Evolutionary conservation across 2,329 filamentous ascomycete species (phyloP).

Genomic region (Sphaerulina musiva): DNA sequence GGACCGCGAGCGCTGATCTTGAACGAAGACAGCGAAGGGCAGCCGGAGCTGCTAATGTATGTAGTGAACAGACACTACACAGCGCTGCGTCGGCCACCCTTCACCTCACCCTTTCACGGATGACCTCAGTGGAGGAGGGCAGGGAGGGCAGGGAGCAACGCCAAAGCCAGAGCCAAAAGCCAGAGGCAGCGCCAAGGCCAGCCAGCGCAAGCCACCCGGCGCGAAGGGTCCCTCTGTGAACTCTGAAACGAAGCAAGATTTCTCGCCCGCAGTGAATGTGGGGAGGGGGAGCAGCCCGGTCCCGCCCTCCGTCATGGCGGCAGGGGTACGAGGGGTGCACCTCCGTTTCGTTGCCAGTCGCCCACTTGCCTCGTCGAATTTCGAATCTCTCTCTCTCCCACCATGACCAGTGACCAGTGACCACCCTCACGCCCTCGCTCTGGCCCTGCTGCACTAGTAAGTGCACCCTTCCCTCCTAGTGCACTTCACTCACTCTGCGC

Average conservation of each 20-base stretch:
- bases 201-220: constrained; percentile 5
- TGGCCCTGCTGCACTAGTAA: too few species aligned
- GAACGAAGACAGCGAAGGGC: constrained; percentile 8
- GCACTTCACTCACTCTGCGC: too few species aligned
- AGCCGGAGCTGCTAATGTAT: not conserved
- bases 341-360: not conserved
- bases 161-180: not conserved
- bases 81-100: not conserved
- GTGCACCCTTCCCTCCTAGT: too few species aligned
- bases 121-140: constrained; percentile 8
- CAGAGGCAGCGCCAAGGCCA: not conserved
- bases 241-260: not conserved
- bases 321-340: constrained; percentile 1
- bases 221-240: not conserved
- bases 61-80: not conserved
- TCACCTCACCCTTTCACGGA: constrained; percentile 1
- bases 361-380: not conserved
- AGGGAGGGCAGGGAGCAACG: too few species aligned
- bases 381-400: not conserved
- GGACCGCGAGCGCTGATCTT: constrained; percentile 11
- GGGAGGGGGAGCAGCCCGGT: not conserved
- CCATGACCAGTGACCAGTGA: too few species aligned
- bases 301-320: constrained; percentile 3
- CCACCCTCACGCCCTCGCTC: too few species aligned
- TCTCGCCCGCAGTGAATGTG: not conserved